Evolutionary conservation across 2,329 filamentous ascomycete species (phyloP).

Genomic region (Sclerotiophoma versabilis): DNA sequence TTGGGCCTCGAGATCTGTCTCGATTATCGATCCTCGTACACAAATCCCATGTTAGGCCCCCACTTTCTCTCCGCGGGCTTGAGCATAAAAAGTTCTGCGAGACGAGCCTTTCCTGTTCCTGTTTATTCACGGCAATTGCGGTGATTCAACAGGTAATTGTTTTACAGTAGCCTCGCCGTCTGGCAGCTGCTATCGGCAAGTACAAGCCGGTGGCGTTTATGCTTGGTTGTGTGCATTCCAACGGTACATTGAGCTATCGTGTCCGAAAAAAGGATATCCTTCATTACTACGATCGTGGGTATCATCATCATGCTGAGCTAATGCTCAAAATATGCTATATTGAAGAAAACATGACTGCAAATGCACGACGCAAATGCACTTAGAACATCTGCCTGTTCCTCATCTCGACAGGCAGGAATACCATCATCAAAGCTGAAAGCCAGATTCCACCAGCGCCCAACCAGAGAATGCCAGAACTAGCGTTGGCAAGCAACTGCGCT

Average conservation of each 20-base stretch:
- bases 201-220: not conserved
- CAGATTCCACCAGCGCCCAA: slow-evolving; percentile 41
- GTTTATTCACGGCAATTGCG: not conserved
- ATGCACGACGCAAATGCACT: not conserved
- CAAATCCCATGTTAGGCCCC: not conserved
- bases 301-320: slow-evolving; percentile 10
- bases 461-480: slow-evolving; percentile 39
- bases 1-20: not conserved
- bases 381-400: slow-evolving; percentile 42
- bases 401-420: slow-evolving; percentile 42
- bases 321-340: slow-evolving; percentile 2
- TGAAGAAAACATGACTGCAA: not conserved
- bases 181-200: not conserved
- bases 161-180: not conserved
- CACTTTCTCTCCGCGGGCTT: not conserved
- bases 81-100: not conserved
- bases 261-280: not conserved
- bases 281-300: slow-evolving; percentile 5
- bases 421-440: slow-evolving; percentile 38
- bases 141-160: not conserved
- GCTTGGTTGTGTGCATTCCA: not conserved
- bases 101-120: slow-evolving; percentile 5
- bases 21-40: not conserved
- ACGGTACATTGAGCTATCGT: not conserved
- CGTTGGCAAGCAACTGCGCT: slow-evolving; percentile 27